Evolutionary conservation across 139 green algal species (phyloP).

Genomic region (Pleodorina starrii): DNA sequence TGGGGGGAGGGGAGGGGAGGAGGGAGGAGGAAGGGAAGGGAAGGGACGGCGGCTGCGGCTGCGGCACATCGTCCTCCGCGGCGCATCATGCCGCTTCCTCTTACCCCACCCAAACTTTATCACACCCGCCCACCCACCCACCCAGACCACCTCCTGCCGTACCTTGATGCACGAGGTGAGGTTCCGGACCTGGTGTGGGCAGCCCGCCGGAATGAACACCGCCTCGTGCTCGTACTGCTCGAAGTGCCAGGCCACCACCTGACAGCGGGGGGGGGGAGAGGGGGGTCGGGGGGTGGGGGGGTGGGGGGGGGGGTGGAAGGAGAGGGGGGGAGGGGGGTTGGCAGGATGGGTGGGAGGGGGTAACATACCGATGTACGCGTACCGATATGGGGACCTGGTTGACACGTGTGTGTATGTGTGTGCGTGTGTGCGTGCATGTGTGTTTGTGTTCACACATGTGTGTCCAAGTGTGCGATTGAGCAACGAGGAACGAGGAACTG

Average conservation of each 20-base stretch:
- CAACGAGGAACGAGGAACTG: too few relatives aligned
- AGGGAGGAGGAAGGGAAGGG: background rate
- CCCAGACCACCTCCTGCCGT: background rate
- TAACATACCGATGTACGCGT: background rate
- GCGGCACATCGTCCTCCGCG: too few relatives aligned
- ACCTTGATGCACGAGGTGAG: slow-evolving; percentile 84
- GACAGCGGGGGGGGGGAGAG: slow-evolving; percentile 31
- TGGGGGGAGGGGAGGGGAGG: background rate
- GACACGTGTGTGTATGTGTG: background rate
- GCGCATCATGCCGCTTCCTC: background rate
- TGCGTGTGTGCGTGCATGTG: background rate
- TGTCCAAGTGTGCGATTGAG: too few relatives aligned
- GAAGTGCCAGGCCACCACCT: slow-evolving; percentile 81
- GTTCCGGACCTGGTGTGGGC: slow-evolving; percentile 92
- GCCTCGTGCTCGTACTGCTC: slow-evolving; percentile 86
- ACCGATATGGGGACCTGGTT: background rate
- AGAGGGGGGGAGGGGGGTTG: background rate
- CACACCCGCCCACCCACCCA: background rate
- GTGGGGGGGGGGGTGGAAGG: background rate
- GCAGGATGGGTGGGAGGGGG: background rate
- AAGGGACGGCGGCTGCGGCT: too few relatives aligned
- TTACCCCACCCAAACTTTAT: background rate
- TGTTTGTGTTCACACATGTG: too few relatives aligned
- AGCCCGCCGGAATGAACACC: slow-evolving; percentile 92
- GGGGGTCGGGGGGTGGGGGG: background rate